Evolutionary conservation across 495 filamentous ascomycete genomes (phyloP), one percentile per base, ranked within the genome.

Genomic region (Daldinia decipiens): DNA sequence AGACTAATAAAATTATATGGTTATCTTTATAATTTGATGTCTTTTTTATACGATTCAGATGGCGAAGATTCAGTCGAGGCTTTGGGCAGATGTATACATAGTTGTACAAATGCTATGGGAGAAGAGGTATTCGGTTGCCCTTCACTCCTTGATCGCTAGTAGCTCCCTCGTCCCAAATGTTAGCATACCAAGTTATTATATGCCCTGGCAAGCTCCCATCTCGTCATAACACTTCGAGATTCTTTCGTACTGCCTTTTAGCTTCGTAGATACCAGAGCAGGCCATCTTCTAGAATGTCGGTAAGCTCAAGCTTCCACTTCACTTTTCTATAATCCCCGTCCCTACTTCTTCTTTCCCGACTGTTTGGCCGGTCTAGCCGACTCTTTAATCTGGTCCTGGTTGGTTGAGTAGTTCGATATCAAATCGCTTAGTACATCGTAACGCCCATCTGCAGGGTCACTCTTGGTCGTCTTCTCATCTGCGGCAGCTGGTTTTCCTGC

Each of bases 361-460:
- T 40, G 15, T 40, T 40, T 40, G n/a, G 39, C 39, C 39, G 39
- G 39, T 3, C n/a, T 40, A 2, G 39, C 17, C 39, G 39, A 15
- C 43, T 47, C 17, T 24, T 15, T 15, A 26, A 45, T 38, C 26
- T 51, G 74, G 68, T 81, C 76, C 47, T 81, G 9, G 50, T 45
- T 24, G 9, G 81, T 78, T 8, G 85, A 84, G 77, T 87, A 93
- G 21, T 83, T 83, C 74, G 87, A 87, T 70, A 94, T 91, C 80
- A 94, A 78, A 82, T 93, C 91, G 76, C 88, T 80, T 59, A 93
- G 67, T 65, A 86, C 87, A 78, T 91, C 88, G 11, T 26, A 31
- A 4, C 27, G 26, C 43, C 31, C 17, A 9, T 29, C n/a, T 31
- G 7, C 53, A 17, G 53, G n/a, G 7, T n/a, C 17, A 11, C 26